Percentiles rank a stretch among this genome's conserved stretches.
Evolutionary conservation across 805 yeast genomes (phyloP).

Genomic region (Pichia membranifaciens): DNA sequence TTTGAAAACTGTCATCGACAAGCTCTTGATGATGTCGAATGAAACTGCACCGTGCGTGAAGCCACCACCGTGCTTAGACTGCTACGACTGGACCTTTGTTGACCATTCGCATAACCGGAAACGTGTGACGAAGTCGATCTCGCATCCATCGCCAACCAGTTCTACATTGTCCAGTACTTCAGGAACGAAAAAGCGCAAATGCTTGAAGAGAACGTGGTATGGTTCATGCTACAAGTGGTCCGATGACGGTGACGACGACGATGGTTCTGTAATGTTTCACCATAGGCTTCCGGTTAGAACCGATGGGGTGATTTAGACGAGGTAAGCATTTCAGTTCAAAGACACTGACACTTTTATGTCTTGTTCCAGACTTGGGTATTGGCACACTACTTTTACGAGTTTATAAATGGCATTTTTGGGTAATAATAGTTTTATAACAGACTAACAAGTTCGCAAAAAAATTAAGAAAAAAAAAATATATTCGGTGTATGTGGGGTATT

Average conservation of each 20-base stretch:
- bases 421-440: too few relatives aligned
- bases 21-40: conserved; percentile 65
- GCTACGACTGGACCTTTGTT: conserved; percentile 82
- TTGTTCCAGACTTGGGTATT: conserved; percentile 9
- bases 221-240: conserved; percentile 41
- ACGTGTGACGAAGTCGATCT: conserved; percentile 24
- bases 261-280: too few relatives aligned
- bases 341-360: too few relatives aligned
- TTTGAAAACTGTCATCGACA: conserved; percentile 84
- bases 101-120: conserved; percentile 33
- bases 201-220: conserved; percentile 59
- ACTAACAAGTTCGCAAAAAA: too few relatives aligned
- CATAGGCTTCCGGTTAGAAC: too few relatives aligned
- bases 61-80: conserved; percentile 83
- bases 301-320: too few relatives aligned
- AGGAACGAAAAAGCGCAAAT: conserved; percentile 34
- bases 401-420: background rate
- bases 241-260: conserved; percentile 22
- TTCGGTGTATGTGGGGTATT: too few relatives aligned
- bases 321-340: too few relatives aligned
- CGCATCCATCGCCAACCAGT: conserved; percentile 1
- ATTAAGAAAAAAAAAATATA: too few relatives aligned
- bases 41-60: conserved; percentile 66
- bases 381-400: background rate
- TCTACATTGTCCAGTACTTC: conserved; percentile 19